Base-by-base conservation (phyloP, 306 rosid genomes). In the Cyclanthera cordifolia region DNA sequence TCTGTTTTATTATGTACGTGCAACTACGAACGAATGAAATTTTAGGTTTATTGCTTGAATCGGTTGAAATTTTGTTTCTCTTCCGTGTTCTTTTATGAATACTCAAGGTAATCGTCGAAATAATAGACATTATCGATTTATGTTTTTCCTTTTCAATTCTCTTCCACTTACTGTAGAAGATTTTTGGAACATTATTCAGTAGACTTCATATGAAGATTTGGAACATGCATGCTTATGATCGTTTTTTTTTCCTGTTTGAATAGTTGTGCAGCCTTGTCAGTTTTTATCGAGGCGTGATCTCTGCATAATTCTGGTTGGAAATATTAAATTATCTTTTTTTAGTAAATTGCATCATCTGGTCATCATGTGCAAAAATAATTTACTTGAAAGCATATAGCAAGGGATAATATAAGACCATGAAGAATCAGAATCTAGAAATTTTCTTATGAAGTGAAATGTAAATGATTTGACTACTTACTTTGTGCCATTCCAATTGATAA, bases 311-410 rank as follows among this genome's bases (percentile, higher is more conserved):
- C 28, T 37, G 8, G 48, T 60, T 60, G 49, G 67, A 60, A 32
- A 8, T 60, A 2, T 58, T 6, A n/a, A n/a, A 2, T 34, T 37
- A 3, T 3, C 0, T 60, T 37, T n/a, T 17, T 16, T 11, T 48
- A 37, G 49, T 17, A 34, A 17, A 34, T 37, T 20, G 45, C 68
- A 21, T 37, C 28, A 61, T 60, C 8, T 48, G 32, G 6, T 37
- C 49, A 60, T 17, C 28, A 17, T 19, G 10, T 58, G 12, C 30
- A 19, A 19, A 39, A 43, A n/a, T n/a, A n/a, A n/a, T n/a, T 20
- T 39, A 19, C 34, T 43, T 64, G 69, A 21, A 41, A 64, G 69
- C 53, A 61, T 61, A 61, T 64, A 12, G 16, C 21, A 43, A 41
- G 12, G 16, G 46, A 64, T 21, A 24, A 13, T 21, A 20, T 64